Evolutionary conservation across 2,329 filamentous ascomycete species (phyloP).

Genomic region (Hypoxylon sp.): DNA sequence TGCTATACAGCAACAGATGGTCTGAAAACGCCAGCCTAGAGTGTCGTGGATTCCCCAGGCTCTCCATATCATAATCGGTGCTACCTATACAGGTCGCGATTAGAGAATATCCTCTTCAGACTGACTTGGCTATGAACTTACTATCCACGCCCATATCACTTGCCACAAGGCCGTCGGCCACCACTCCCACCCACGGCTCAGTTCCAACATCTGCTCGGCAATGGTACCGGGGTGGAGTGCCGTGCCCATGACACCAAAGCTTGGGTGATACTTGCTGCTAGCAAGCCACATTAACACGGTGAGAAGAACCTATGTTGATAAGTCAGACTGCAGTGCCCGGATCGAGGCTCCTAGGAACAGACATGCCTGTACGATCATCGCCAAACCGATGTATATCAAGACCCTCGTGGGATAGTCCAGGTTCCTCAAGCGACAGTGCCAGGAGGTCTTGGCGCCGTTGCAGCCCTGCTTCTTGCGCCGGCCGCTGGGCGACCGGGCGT

Average conservation of each 20-base stretch:
- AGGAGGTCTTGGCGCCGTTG: conserved; percentile 43
- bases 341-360: neutral
- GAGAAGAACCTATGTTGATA: conserved; percentile 55
- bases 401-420: conserved; percentile 51
- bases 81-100: conserved; percentile 46
- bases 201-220: conserved; percentile 53
- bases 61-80: conserved; percentile 60
- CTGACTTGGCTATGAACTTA: conserved; percentile 27
- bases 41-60: conserved; percentile 63
- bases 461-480: conserved; percentile 32
- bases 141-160: conserved; percentile 61
- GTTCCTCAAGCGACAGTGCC: conserved; percentile 48
- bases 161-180: conserved; percentile 65
- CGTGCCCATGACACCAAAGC: conserved; percentile 55
- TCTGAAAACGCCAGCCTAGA: conserved; percentile 65
- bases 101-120: neutral
- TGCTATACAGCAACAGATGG: conserved; percentile 50
- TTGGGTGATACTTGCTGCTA: conserved; percentile 64
- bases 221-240: conserved; percentile 44
- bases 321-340: conserved; percentile 14
- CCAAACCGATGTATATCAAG: conserved; percentile 55
- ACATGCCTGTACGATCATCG: conserved; percentile 58
- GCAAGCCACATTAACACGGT: conserved; percentile 63
- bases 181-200: conserved; percentile 66
- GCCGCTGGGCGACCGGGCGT: conserved; percentile 38